Percentiles rank a stretch among this genome's conserved stretches.
phyloP scores from a whole-genome alignment of 2,329 filamentous ascomycete species.

The Lecanicillium sp. region DNA sequence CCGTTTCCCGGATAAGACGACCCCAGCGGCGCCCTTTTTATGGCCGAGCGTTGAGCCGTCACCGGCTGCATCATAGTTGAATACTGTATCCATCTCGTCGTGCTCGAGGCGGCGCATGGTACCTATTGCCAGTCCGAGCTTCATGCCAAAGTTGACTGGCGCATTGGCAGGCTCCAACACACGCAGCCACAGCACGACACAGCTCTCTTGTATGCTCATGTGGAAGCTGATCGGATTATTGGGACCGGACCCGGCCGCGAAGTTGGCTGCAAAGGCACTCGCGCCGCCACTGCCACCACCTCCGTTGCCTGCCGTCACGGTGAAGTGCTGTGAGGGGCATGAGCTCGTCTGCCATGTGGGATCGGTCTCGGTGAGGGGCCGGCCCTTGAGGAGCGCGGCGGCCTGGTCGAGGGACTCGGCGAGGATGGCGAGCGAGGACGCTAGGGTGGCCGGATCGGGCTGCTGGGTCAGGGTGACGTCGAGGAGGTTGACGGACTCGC shows the following conservation, averaged over 20 bases:
- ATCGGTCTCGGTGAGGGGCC: constrained; percentile 32
- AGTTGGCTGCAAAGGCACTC: constrained; percentile 43
- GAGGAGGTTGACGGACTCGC: constrained; percentile 76
- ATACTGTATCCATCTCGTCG: constrained; percentile 74
- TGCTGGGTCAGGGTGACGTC: constrained; percentile 59
- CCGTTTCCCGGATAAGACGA: constrained; percentile 21
- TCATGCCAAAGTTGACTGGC: constrained; percentile 56
- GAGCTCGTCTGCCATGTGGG: constrained; percentile 40
- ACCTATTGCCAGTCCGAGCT: constrained; percentile 64
- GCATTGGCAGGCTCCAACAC: constrained; percentile 62
- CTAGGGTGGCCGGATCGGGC: constrained; percentile 50
- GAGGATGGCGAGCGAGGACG: constrained; percentile 50
- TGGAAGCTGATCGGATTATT: constrained; percentile 67
- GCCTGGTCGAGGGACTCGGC: constrained; percentile 49
- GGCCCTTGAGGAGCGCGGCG: constrained; percentile 50
- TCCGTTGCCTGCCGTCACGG: constrained; percentile 35
- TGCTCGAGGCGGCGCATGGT: constrained; percentile 60
- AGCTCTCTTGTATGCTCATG: constrained; percentile 63
- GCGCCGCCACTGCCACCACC: constrained; percentile 5
- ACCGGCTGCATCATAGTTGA: constrained; percentile 49
- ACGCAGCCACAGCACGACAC: constrained; percentile 63
- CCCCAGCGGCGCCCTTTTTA: constrained; percentile 13
- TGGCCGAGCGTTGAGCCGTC: constrained; percentile 19
- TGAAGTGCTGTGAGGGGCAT: constrained; percentile 38
- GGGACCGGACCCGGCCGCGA: constrained; percentile 23